These are phyloP conservation scores for Fomitopsis pulvina DNA, from an alignment of 768 basidiomycete species.

Conservation along the genomic window DNA sequence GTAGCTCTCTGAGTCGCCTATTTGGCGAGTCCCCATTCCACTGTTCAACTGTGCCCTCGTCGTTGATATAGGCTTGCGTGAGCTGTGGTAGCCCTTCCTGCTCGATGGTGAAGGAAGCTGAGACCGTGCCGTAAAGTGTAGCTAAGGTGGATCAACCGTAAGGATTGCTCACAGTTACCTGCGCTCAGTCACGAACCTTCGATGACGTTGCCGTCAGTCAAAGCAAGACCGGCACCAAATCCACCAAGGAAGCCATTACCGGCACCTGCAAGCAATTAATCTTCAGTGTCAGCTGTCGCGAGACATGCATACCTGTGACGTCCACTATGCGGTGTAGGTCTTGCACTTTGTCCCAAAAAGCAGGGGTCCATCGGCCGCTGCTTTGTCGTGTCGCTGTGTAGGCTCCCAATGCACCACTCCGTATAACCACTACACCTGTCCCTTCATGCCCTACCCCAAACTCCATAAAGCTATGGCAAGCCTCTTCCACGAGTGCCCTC, in stretches of 20 bases:
- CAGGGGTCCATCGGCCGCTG: conserved; percentile 58
- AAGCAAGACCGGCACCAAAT: conserved; percentile 62
- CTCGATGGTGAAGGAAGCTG: conserved; percentile 79
- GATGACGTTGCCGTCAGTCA: conserved; percentile 51
- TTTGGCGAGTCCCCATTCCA: conserved; percentile 75
- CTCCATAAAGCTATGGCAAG: conserved; percentile 55
- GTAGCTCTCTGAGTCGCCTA: conserved; percentile 43
- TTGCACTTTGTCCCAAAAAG: conserved; percentile 54
- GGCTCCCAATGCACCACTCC: conserved; percentile 68
- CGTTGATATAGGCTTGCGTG: conserved; percentile 20
- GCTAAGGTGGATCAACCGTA: conserved; percentile 34
- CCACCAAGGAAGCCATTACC: conserved; percentile 89
- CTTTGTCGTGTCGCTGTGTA: conserved; percentile 44
- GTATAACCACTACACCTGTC: conserved; percentile 61
- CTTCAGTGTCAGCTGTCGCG: conserved; percentile 9
- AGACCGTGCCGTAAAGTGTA: conserved; percentile 66
- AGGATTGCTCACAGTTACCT: conserved; percentile 1
- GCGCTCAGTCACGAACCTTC: conserved; percentile 43
- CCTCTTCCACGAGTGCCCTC: conserved; percentile 53
- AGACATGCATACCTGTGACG: conserved; percentile 58
- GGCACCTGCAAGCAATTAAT: conserved; percentile 49
- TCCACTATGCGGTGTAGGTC: conserved; percentile 55
- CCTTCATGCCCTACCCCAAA: conserved; percentile 47
- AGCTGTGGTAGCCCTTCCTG: conserved; percentile 69
- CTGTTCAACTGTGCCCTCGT: conserved; percentile 21